phyloP scores from a whole-genome alignment of 2,329 filamentous ascomycete genomes.

The Apiospora malaysiana region DNA sequence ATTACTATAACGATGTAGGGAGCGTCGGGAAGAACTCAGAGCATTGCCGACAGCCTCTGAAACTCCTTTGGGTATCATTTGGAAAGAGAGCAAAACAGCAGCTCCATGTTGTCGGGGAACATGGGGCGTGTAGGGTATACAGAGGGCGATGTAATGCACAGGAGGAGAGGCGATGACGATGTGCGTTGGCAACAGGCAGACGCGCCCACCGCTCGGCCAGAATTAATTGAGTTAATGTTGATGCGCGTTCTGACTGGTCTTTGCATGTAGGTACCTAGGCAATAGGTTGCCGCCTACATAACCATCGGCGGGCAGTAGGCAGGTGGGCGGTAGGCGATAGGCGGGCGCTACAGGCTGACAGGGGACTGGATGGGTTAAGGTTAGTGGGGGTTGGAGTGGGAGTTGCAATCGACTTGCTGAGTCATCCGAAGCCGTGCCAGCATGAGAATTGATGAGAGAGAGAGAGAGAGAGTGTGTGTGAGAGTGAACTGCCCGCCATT shows the following conservation, averaged over 20 bases:
- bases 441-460: too few relatives aligned
- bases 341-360: neutral
- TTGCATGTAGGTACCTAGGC: too few relatives aligned
- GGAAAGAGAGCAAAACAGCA: slow-evolving; percentile 26
- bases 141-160: slow-evolving; percentile 23
- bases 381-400: neutral
- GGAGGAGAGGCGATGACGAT: neutral
- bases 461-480: too few relatives aligned
- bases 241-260: neutral
- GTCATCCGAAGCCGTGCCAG: neutral
- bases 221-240: neutral
- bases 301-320: too few relatives aligned
- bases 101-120: slow-evolving; percentile 36
- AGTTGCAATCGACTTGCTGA: slow-evolving; percentile 19
- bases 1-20: slow-evolving; percentile 21
- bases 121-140: slow-evolving; percentile 25
- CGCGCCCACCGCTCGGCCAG: slow-evolving; percentile 31
- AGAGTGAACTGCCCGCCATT: neutral
- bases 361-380: too few relatives aligned
- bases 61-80: slow-evolving; percentile 35
- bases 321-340: too few relatives aligned
- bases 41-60: slow-evolving; percentile 38
- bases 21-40: slow-evolving; percentile 33
- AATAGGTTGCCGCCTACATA: too few relatives aligned
- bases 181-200: slow-evolving; percentile 36